These are phyloP conservation scores for Paratinospora sagittata DNA, from an alignment of 164 flowering plant genomes.

Conservation along the genomic window DNA sequence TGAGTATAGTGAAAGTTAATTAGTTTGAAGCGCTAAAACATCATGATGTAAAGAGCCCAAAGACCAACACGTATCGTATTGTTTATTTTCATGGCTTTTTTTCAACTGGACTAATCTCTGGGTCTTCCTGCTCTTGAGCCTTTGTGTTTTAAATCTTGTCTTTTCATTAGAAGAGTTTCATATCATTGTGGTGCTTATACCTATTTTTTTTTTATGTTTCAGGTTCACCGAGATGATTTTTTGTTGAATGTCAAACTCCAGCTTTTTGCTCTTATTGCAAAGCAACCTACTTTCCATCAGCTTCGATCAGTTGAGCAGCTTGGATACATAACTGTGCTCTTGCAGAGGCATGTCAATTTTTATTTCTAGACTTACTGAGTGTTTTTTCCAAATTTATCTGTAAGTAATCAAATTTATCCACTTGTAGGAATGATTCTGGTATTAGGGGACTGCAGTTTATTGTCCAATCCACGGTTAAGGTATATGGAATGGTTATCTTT, in stretches of 20 bases:
- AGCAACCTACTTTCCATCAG: slow-evolving; percentile 93
- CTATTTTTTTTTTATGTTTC: neutral
- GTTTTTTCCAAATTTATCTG: neutral
- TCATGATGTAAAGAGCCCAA: too few relatives aligned
- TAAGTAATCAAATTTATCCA: neutral
- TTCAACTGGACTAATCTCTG: too few relatives aligned
- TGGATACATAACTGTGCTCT: slow-evolving; percentile 79
- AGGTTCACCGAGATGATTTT: slow-evolving; percentile 85
- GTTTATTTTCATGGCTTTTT: too few relatives aligned
- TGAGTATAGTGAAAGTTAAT: too few relatives aligned
- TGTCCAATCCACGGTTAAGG: slow-evolving; percentile 86
- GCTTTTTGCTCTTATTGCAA: slow-evolving; percentile 82
- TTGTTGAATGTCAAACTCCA: slow-evolving; percentile 76
- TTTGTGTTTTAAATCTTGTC: too few relatives aligned
- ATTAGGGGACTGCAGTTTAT: slow-evolving; percentile 76
- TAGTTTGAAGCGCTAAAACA: too few relatives aligned
- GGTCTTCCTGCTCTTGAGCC: too few relatives aligned
- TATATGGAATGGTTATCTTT: slow-evolving; percentile 17
- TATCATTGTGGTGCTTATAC: neutral
- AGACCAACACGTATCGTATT: too few relatives aligned
- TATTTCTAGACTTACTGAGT: neutral
- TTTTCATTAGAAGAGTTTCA: neutral
- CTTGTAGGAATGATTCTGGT: slow-evolving; percentile 67
- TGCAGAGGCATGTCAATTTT: slow-evolving; percentile 45
- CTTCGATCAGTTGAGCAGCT: slow-evolving; percentile 98